Base-by-base conservation (phyloP, 2,329 filamentous ascomycete species). In the Arachnomyces sp. region DNA sequence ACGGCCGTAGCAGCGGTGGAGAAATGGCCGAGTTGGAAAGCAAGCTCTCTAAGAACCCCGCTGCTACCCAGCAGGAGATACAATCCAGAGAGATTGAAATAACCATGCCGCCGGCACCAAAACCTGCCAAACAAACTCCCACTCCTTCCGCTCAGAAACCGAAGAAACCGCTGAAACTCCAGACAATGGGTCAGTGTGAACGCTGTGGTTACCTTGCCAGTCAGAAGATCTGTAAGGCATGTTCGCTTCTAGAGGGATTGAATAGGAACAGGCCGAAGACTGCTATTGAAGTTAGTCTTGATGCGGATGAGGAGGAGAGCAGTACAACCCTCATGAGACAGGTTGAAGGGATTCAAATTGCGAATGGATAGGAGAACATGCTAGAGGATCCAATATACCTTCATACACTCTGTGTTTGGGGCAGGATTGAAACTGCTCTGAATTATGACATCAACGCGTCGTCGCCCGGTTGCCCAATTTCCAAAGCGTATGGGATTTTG, bases 201-300 rank as follows among this genome's bases (percentile, higher is more conserved):
- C 82, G 78, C 38, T 98, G 92, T 53, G 92, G 92, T 11, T 98
- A 96, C 60, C 84, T 98, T 63, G 95, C 92, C 2, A 95, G 89
- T 53, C 92, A 98, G 62, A 77, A 78, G 21, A 78, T 95, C 30
- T 98, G 92, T 65, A 94, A 98, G 64, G 92, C 92, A 1, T 98
- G 92, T 60, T 83, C 81, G 46, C 69, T 98, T 33, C 74, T 98
- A 2, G 89, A 96, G 52, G 86, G 84, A 0, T 63, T 98, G 35
- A 98, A 98, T 59, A 95, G 92, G 54, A 77, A 70, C 46, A 55
- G 67, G 9, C 72, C 72, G 25, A 66, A 63, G 51, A 68, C 63
- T 6, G 52, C 60, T 6, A 69, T 72, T 28, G 63, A 68, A 46
- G 53, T 67, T 14, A 54, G 54, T 17, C 52, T 68, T 28, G 59